Percentiles rank a stretch among this genome's conserved stretches.
These are phyloP conservation scores for Suhomyces sp. DNA, from an alignment of 805 yeast genomes.

Conservation along the genomic window DNA sequence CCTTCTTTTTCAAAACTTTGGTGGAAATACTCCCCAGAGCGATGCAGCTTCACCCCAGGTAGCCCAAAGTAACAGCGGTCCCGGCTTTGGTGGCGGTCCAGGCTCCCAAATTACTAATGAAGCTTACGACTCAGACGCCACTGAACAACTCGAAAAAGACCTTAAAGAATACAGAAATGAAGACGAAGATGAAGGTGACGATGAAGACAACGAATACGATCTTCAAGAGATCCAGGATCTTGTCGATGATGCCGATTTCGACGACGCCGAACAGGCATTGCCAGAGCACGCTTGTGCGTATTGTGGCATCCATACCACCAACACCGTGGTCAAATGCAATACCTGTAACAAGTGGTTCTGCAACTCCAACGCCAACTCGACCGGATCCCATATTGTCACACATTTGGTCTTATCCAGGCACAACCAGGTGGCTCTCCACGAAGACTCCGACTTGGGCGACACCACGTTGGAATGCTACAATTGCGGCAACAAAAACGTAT, in stretches of 20 bases:
- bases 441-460: conserved; percentile 82
- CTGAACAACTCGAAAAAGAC: background rate
- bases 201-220: conserved; percentile 1
- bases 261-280: conserved; percentile 1
- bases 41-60: background rate
- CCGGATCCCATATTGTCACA: conserved; percentile 78
- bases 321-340: conserved; percentile 71
- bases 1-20: conserved; percentile 17
- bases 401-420: conserved; percentile 83
- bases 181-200: background rate
- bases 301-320: conserved; percentile 68
- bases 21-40: background rate
- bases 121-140: background rate
- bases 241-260: conserved; percentile 6
- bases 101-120: background rate
- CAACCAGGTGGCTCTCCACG: conserved; percentile 68
- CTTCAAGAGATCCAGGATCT: conserved; percentile 7
- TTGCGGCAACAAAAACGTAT: conserved; percentile 80
- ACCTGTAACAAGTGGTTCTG: conserved; percentile 87
- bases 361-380: conserved; percentile 57
- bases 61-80: background rate
- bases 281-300: conserved; percentile 50
- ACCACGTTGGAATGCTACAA: conserved; percentile 84
- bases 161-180: background rate
- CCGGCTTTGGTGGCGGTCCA: background rate